Conservation (phyloP, 495 filamentous ascomycete genomes). For the Penicillium samsonianum region DNA sequence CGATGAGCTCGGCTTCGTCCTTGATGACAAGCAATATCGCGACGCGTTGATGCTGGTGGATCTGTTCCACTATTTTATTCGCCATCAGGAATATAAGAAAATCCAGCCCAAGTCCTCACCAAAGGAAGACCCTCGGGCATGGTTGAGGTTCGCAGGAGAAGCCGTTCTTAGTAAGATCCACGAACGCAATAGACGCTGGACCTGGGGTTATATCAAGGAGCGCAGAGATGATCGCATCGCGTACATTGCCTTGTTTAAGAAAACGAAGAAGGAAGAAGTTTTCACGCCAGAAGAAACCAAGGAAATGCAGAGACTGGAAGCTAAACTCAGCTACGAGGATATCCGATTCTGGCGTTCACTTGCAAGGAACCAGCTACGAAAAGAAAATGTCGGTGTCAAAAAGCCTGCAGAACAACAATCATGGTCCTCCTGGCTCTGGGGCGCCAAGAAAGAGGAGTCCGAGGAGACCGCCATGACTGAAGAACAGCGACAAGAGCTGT, state of each 20-base stretch:
- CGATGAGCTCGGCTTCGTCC: constrained; percentile 91
- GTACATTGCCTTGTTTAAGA: constrained; percentile 95
- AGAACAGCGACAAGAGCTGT: constrained; percentile 92
- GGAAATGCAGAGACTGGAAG: constrained; percentile 74
- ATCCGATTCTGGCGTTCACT: constrained; percentile 94
- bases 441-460: constrained; percentile 67
- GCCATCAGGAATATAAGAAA: constrained; percentile 96
- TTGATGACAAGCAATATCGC: constrained; percentile 96
- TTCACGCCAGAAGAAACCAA: constrained; percentile 67
- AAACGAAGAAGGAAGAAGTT: constrained; percentile 76
- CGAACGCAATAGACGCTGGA: constrained; percentile 84
- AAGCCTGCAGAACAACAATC: constrained; percentile 65
- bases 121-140: constrained; percentile 88
- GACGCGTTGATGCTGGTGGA: constrained; percentile 97
- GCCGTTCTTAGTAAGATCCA: constrained; percentile 92
- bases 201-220: constrained; percentile 92
- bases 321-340: constrained; percentile 91
- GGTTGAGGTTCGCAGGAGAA: constrained; percentile 86
- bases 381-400: constrained; percentile 85
- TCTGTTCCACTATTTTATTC: constrained; percentile 96
- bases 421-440: constrained; percentile 90
- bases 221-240: constrained; percentile 83
- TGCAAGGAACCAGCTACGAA: constrained; percentile 89
- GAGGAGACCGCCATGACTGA: constrained; percentile 85
- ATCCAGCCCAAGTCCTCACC: constrained; percentile 81